These are phyloP conservation scores for Hypoxylon intermedium DNA, from an alignment of 495 filamentous ascomycete species.

Conservation along the genomic window DNA sequence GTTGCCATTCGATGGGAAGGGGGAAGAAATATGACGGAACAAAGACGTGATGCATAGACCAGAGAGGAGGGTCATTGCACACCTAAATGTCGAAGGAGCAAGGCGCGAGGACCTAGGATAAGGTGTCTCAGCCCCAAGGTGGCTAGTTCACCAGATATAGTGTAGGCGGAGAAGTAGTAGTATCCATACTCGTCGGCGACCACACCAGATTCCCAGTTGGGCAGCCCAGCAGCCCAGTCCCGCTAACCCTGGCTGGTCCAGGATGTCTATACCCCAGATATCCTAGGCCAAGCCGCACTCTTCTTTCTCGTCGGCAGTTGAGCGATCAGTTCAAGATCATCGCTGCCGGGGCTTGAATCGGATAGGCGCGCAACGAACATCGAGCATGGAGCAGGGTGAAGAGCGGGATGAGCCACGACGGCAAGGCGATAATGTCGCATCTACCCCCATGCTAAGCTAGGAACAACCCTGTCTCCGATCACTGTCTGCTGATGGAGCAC, in stretches of 20 bases:
- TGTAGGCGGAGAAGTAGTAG: not conserved
- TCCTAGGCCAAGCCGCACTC: not conserved
- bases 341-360: constrained; percentile 16
- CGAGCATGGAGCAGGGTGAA: constrained; percentile 7
- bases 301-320: constrained; percentile 34
- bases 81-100: not conserved
- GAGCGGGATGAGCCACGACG: constrained; percentile 30
- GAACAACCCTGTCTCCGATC: constrained; percentile 30
- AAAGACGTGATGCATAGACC: constrained; percentile 1
- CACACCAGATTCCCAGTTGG: not conserved
- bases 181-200: not conserved
- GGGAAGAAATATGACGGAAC: constrained; percentile 14
- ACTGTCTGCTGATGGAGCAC: constrained; percentile 28
- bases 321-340: constrained; percentile 27
- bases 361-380: constrained; percentile 13
- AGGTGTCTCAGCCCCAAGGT: constrained; percentile 10
- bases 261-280: constrained; percentile 1
- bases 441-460: constrained; percentile 16
- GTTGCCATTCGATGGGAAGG: not conserved
- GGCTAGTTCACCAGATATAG: not conserved
- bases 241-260: constrained; percentile 6
- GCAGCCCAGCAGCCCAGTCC: no score
- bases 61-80: not conserved
- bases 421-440: constrained; percentile 33
- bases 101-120: constrained; percentile 1